Percentiles rank a stretch among this genome's conserved stretches.
Evolutionary conservation across 148 eudicot genomes (phyloP).

Genomic region (Bassia scoparia): DNA sequence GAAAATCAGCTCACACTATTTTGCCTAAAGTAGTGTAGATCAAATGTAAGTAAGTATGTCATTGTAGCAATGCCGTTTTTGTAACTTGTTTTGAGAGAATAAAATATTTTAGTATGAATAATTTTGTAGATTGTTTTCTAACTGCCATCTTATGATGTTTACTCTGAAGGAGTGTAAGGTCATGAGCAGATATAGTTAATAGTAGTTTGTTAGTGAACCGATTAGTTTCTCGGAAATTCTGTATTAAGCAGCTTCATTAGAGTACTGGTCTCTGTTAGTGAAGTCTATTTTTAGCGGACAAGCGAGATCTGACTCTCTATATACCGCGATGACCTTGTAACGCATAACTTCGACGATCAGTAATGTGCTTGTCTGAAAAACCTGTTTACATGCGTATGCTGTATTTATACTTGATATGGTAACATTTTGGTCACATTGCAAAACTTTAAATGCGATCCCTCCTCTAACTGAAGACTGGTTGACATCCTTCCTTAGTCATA

Average conservation of each 20-base stretch:
- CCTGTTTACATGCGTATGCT: not conserved
- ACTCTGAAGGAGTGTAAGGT: not conserved
- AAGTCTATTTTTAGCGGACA: not conserved
- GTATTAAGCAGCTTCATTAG: not conserved
- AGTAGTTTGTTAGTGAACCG: no score
- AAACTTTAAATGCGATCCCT: not conserved
- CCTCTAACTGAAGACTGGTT: not conserved
- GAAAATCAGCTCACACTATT: not conserved
- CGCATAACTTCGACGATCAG: not conserved
- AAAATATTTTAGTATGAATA: not conserved
- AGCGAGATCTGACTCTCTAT: not conserved
- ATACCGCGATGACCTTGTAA: not conserved
- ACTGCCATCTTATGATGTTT: not conserved
- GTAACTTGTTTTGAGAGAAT: not conserved
- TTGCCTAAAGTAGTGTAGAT: not conserved
- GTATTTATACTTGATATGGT: not conserved
- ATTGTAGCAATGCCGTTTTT: not conserved
- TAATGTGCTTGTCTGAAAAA: not conserved
- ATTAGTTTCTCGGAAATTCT: not conserved
- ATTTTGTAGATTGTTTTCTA: conserved; percentile 1
- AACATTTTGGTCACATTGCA: not conserved
- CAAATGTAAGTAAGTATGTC: not conserved
- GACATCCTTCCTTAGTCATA: not conserved
- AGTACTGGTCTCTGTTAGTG: not conserved
- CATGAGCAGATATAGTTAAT: not conserved